Evolutionary conservation across 2,329 filamentous ascomycete genomes (phyloP).

Genomic region (Periconia digitata): DNA sequence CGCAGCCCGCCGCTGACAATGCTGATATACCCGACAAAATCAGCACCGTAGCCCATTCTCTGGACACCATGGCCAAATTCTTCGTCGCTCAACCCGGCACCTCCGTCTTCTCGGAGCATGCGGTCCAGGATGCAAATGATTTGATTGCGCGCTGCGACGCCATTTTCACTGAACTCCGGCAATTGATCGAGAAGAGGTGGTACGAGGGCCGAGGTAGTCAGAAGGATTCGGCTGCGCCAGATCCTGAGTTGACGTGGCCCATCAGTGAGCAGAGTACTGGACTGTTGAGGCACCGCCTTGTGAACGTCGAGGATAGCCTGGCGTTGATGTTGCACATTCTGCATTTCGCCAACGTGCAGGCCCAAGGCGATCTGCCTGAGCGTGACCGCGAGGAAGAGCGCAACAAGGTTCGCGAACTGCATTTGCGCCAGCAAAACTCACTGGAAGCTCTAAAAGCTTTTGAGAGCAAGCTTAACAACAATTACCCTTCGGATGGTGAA

Average conservation of each 20-base stretch:
- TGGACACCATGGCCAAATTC: constrained; percentile 24
- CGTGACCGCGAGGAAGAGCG: constrained; percentile 20
- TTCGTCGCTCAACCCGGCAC: constrained; percentile 18
- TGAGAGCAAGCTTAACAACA: constrained; percentile 20
- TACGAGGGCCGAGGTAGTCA: constrained; percentile 18
- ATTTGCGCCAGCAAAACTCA: constrained; percentile 30
- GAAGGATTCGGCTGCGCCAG: constrained; percentile 14
- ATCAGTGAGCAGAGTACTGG: constrained; percentile 28
- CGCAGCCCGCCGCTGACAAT: constrained; percentile 24
- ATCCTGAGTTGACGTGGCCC: constrained; percentile 26
- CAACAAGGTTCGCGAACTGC: constrained; percentile 27
- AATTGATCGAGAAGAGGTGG: constrained; percentile 23
- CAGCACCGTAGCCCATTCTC: constrained; percentile 24
- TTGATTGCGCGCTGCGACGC: constrained; percentile 27
- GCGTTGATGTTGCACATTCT: constrained; percentile 29
- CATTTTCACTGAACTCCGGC: constrained; percentile 27
- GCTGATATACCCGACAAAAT: constrained; percentile 27
- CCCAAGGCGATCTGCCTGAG: constrained; percentile 21
- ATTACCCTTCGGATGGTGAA: constrained; percentile 18
- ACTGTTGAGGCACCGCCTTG: constrained; percentile 23
- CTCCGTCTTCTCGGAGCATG: constrained; percentile 20
- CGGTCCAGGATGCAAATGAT: constrained; percentile 23
- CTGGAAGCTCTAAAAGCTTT: constrained; percentile 20
- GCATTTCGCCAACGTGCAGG: constrained; percentile 25
- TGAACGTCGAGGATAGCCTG: constrained; percentile 31